These are phyloP conservation scores for Lachancea lanzarotensis DNA, from an alignment of 805 yeast genomes.

Conservation along the genomic window DNA sequence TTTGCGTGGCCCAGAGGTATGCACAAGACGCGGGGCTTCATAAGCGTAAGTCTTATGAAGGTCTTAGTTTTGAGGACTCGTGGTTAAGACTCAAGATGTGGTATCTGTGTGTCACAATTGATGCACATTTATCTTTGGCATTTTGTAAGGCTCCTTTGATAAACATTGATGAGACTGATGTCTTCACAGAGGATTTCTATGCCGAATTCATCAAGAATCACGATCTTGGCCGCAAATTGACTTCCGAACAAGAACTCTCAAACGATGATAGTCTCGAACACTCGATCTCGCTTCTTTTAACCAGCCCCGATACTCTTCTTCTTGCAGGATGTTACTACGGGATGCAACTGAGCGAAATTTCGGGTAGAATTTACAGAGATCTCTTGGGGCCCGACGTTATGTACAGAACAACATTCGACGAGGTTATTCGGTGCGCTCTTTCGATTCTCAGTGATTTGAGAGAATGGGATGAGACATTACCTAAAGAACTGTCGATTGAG, in stretches of 20 bases:
- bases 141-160: slow-evolving; percentile 21
- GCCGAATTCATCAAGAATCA: slow-evolving; percentile 15
- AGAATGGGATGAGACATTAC: slow-evolving; percentile 22
- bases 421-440: slow-evolving; percentile 16
- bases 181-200: slow-evolving; percentile 20
- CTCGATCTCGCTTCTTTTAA: slow-evolving; percentile 15
- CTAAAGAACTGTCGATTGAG: slow-evolving; percentile 18
- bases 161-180: slow-evolving; percentile 19
- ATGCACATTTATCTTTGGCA: slow-evolving; percentile 19
- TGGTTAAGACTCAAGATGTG: slow-evolving; percentile 39
- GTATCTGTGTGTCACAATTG: slow-evolving; percentile 37
- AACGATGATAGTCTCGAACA: slow-evolving; percentile 8
- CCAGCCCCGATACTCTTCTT: slow-evolving; percentile 17
- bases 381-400: slow-evolving; percentile 21
- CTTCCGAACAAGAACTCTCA: neutral
- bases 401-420: slow-evolving; percentile 18
- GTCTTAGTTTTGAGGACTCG: slow-evolving; percentile 35
- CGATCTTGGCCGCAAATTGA: neutral
- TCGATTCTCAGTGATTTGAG: slow-evolving; percentile 14
- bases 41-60: slow-evolving; percentile 38
- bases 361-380: slow-evolving; percentile 12
- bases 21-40: slow-evolving; percentile 57
- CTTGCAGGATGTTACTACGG: slow-evolving; percentile 19
- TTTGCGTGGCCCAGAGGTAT: slow-evolving; percentile 43
- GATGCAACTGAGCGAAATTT: slow-evolving; percentile 14